Evolutionary conservation across 306 rosid genomes (phyloP), one percentile per base, ranked within the genome.

Genomic region (Canavalia ensiformis): DNA sequence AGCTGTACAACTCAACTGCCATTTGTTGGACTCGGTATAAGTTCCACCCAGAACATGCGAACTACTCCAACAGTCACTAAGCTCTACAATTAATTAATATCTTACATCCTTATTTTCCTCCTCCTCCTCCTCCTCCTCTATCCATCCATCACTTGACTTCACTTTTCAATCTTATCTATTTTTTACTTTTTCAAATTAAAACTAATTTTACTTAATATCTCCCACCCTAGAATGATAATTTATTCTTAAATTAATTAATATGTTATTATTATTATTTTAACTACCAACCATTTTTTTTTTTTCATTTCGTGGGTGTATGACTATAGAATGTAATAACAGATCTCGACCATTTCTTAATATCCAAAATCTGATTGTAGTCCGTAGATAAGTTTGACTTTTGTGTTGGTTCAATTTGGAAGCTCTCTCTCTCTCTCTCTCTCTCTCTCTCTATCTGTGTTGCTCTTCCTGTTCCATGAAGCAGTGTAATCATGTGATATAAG

Each of bases 1-100:
- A 74, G 54, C 72, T 30, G 45, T 68, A 39, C 71, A 55, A 30
- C 45, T 70, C 67, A 77, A 33, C 77, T 73, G 76, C 82, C 62
- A 80, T 62, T 63, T 31, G 77, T 80, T 81, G 39, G 66, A 81
- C 66, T 67, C 9, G 2, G 46, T 18, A 42, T 71, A 66, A 57
- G 11, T 44, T 65, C 4, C 33, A 30, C 45, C 83, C 76, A 56
- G 10, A 69, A 58, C 77, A 45, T 70, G 31, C 76, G 11, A 78
- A 57, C 83, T 46, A 63, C 67, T 50, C 71, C 51, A 34, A 57
- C 83, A 29, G 0, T 29, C 42, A 25, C 74, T 18, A 6, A 51
- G 2, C 12, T 50, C 9, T 60, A 0, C 33, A 3, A 42, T 11
- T 4, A 29, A 74, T 66, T 62, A 1, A 18, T 18, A 18, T 18